phyloP scores from a whole-genome alignment of 2,329 filamentous ascomycete genomes.

The Furcasterigmium sp. region DNA sequence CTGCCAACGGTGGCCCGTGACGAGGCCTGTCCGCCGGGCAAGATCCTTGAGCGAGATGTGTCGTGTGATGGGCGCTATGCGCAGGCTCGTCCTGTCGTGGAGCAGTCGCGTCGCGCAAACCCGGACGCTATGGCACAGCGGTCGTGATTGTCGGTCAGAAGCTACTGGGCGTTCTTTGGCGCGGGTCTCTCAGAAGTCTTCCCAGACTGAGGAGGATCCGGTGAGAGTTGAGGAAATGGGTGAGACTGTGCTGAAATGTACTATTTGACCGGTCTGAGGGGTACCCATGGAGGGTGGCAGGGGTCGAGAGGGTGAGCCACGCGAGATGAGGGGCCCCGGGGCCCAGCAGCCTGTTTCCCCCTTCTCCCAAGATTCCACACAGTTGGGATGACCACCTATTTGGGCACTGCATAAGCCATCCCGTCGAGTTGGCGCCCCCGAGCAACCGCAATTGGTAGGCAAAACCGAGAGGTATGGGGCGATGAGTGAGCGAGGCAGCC shows the following conservation, averaged over 20 bases:
- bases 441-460: background rate
- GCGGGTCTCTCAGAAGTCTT: constrained; percentile 6
- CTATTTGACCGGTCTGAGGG: constrained; percentile 34
- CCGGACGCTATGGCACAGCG: constrained; percentile 6
- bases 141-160: background rate
- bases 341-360: constrained; percentile 2
- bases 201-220: constrained; percentile 31
- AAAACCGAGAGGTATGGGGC: no score
- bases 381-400: background rate
- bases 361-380: constrained; percentile 5
- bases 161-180: background rate
- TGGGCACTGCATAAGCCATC: background rate
- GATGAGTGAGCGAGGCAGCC: background rate
- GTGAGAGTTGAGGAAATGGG: constrained; percentile 29
- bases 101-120: constrained; percentile 4
- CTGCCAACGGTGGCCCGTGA: constrained; percentile 3
- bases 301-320: constrained; percentile 16
- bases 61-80: background rate
- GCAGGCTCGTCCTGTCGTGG: constrained; percentile 9
- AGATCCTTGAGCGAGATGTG: background rate
- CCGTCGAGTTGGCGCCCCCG: background rate
- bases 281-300: constrained; percentile 24
- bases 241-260: constrained; percentile 31
- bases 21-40: constrained; percentile 1
- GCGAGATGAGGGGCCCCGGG: constrained; percentile 12